A percentile compares a stretch with the other conserved stretches of the same genome.
Evolutionary conservation across 78 protist species (phyloP).

Genomic region (Trichosphaerium sp.): DNA sequence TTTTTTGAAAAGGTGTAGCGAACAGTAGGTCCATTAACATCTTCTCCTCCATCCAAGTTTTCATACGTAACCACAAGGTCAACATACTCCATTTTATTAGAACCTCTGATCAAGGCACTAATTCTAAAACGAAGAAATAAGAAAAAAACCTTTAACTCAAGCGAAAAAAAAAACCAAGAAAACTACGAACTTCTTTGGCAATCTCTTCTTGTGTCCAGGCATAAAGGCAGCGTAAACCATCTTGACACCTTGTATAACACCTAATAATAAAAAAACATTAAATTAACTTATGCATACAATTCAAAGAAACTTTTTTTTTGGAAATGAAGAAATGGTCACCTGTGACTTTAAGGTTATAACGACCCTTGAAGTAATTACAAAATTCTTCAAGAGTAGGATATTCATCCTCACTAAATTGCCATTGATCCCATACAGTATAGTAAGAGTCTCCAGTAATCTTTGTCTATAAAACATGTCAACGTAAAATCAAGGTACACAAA

Average conservation of each 20-base stretch:
- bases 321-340: no score
- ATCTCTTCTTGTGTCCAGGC: slow-evolving; percentile 41
- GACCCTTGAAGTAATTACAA: no score
- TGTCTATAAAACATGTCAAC: no score
- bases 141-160: not conserved
- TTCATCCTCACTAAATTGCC: slow-evolving; percentile 23
- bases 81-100: not conserved
- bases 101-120: slow-evolving; percentile 7
- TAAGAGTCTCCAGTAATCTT: slow-evolving; percentile 15
- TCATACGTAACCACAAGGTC: slow-evolving; percentile 26
- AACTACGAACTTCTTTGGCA: slow-evolving; percentile 6
- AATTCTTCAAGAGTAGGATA: slow-evolving; percentile 20
- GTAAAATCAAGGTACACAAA: no score
- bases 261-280: slow-evolving; percentile 9
- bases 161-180: not conserved
- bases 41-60: slow-evolving; percentile 14
- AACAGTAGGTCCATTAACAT: slow-evolving; percentile 29
- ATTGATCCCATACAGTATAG: slow-evolving; percentile 37
- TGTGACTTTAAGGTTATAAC: no score
- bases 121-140: not conserved
- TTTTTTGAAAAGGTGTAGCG: no score
- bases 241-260: slow-evolving; percentile 30
- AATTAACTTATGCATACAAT: slow-evolving; percentile 3
- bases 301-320: not conserved
- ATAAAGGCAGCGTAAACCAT: slow-evolving; percentile 25